Evolutionary conservation across 2,329 filamentous ascomycete species (phyloP), one percentile per base, ranked within the genome.

Genomic region (Lachnellula cervina): DNA sequence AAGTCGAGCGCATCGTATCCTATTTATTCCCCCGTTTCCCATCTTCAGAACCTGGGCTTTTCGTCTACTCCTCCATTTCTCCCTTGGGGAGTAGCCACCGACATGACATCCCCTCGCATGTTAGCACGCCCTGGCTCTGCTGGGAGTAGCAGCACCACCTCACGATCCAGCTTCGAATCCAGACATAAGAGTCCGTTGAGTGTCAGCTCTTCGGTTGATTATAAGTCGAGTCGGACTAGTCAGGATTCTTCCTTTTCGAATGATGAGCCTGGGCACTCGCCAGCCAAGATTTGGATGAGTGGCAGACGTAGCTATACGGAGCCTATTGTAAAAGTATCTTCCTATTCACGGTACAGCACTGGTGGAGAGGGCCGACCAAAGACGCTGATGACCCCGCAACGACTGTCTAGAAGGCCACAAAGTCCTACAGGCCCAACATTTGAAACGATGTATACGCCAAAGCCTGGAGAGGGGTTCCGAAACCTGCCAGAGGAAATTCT

Each of bases 401-500:
- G 57, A 25, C 11, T 63, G 19, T 21, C 50, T 45, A 55, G 46
- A 50, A 51, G 46, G 14, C 50, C 40, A 21, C 19, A 53, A 53
- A 57, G 38, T 43, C 47, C 51, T 21, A 51, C 51, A 19, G 34
- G 23, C 37, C 32, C 47, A 47, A 37, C n/a, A 1, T 49, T 47
- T 40, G 58, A 52, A n/a, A 63, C 45, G 51, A 51, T 37, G 48
- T 57, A 60, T 38, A 51, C 48, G 42, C 58, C 59, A 19, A 49
- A 48, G 17, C 76, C 75, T 0, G 77, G 80, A 14, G 81, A 83
- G 62, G 68, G 80, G 6, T 81, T 85, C 56, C 73, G 73, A n/a
- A 74, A 73, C 19, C 62, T 86, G 16, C 82, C 83, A 0, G 76
- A 77, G n/a, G 81, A 84, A 64, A 79, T 86, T 2, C 67, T 86